These are phyloP conservation scores for Lophium mytilinum DNA, from an alignment of 495 filamentous ascomycete genomes.

Conservation along the genomic window DNA sequence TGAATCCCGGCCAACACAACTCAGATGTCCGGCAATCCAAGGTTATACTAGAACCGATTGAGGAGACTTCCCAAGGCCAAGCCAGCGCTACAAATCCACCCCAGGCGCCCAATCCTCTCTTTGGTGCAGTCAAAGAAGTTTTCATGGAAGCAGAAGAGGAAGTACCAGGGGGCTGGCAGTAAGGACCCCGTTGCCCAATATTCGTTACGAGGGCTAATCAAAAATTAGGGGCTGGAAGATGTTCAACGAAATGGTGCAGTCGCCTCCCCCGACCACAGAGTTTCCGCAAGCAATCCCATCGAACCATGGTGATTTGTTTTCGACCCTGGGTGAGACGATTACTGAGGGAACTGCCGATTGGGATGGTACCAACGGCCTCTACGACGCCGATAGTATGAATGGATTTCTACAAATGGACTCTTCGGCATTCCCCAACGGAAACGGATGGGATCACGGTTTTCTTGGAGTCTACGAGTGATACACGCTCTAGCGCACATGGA, in stretches of 20 bases:
- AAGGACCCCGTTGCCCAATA: no score
- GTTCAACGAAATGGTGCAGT: constrained; percentile 17
- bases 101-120: neutral
- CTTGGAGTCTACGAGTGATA: constrained; percentile 12
- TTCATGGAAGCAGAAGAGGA: constrained; percentile 18
- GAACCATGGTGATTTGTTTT: no score
- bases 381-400: neutral
- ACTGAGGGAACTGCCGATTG: neutral
- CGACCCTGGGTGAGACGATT: no score
- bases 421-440: constrained; percentile 6
- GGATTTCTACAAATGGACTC: neutral
- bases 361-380: constrained; percentile 2
- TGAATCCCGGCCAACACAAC: constrained; percentile 1
- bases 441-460: constrained; percentile 13
- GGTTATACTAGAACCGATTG: constrained; percentile 4
- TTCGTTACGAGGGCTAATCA: no score
- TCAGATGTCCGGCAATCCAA: neutral
- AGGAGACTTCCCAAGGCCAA: neutral
- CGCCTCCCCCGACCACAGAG: neutral
- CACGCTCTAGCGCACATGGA: no score
- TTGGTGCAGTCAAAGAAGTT: constrained; percentile 14
- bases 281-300: no score
- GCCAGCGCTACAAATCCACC: neutral
- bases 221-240: constrained; percentile 3
- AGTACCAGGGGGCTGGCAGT: constrained; percentile 9